Base-by-base conservation (phyloP, 768 basidiomycete genomes). In the Pleurotus djamor region DNA sequence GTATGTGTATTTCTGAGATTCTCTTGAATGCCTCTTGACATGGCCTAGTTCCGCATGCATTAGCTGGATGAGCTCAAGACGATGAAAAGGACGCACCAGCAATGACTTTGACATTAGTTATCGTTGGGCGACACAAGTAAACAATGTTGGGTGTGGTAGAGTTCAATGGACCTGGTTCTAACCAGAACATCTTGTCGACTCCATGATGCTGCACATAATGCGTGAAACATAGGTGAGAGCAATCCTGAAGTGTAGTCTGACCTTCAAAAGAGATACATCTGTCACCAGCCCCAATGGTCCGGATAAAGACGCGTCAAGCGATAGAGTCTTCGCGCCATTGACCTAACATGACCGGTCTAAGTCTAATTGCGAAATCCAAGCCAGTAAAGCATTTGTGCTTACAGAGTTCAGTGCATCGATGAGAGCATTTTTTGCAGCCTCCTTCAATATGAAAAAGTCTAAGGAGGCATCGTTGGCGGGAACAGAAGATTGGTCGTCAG, bases 121-220 rank as follows among this genome's bases (percentile, higher is more conserved):
- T 91, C 65, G 83, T 81, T 2, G 96, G 94, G 35, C 95, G 83
- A 71, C 92, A 96, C 7, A 99, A 83, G 74, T 98, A 99, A 16
- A 99, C 85, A 60, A 98, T 86, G 66, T 96, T 96, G 36, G 90
- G 83, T 5, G 96, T 95, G 3, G 86, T 82, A 2, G 92, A 89
- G 10, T 85, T 81, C 48, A 98, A 74, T 7, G 92, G 88, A 14
- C 96, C 96, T 9, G 89, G 73, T 73, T 98, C 97, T 21, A 99
- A 85, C 96, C 97, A 99, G 76, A 96, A 97, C 92, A 99, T 96
- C 79, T 97, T 97, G 77, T 98, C 96, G 3, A 99, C 94, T 4
- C 94, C 96, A 86, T 98, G 96, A 69, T 98, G 92, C 96, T 98
- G 65, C 21, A 28, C 21, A 28, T 28, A 28, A 58, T 21, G 33